These are phyloP conservation scores for Spiromastix sp. DNA, from an alignment of 2,329 filamentous ascomycete species.

Conservation along the genomic window DNA sequence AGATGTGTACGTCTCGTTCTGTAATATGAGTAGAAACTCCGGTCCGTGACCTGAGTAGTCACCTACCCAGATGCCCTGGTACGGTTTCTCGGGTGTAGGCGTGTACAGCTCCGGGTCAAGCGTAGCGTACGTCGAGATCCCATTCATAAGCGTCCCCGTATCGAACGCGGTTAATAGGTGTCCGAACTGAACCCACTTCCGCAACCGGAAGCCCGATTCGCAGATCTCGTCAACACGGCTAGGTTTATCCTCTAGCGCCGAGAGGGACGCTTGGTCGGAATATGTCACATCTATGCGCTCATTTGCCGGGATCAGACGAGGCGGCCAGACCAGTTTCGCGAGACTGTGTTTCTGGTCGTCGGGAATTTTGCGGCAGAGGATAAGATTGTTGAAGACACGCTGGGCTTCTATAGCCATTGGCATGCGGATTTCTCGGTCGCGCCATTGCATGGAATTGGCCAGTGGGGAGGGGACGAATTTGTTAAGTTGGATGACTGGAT, in stretches of 20 bases:
- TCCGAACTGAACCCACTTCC: constrained; percentile 63
- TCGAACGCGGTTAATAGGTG: constrained; percentile 16
- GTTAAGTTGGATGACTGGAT: constrained; percentile 55
- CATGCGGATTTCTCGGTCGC: constrained; percentile 38
- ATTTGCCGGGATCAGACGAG: constrained; percentile 54
- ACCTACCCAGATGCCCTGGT: constrained; percentile 83
- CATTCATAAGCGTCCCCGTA: constrained; percentile 38
- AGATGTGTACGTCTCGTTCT: constrained; percentile 43
- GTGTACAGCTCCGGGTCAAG: constrained; percentile 67
- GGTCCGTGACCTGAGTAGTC: constrained; percentile 83
- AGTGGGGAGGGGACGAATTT: constrained; percentile 13
- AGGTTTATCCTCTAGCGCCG: constrained; percentile 37
- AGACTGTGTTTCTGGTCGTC: constrained; percentile 11
- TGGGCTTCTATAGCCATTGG: constrained; percentile 44
- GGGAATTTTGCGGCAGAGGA: constrained; percentile 49
- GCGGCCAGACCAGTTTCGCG: constrained; percentile 58
- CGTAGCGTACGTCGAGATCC: constrained; percentile 57
- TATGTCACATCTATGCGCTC: constrained; percentile 44
- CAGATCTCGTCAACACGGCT: constrained; percentile 49
- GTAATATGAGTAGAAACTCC: constrained; percentile 75
- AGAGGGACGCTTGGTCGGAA: constrained; percentile 32
- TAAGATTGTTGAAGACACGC: constrained; percentile 55
- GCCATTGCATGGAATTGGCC: constrained; percentile 14
- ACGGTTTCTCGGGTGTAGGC: constrained; percentile 69
- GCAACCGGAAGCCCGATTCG: constrained; percentile 60